These are phyloP conservation scores for Globisporangium parvum DNA, from an alignment of 352 stramenopile species.

Conservation along the genomic window DNA sequence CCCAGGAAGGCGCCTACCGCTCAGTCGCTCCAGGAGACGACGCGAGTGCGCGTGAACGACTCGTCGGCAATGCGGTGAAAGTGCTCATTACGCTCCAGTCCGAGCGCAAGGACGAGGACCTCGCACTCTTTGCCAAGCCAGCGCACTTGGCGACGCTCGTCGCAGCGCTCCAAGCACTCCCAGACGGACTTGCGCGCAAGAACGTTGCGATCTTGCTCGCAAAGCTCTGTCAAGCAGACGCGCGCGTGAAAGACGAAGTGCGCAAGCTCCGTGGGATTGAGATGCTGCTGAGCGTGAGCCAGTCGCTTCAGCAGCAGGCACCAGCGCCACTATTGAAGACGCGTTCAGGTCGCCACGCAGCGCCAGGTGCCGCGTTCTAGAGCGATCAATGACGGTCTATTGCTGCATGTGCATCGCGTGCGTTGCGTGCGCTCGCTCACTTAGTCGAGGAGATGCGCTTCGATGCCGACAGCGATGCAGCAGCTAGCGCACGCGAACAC, in stretches of 20 bases:
- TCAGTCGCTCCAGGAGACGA: not conserved
- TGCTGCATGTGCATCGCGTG: not conserved
- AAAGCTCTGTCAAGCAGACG: conserved; percentile 52
- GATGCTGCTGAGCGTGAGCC: conserved; percentile 70
- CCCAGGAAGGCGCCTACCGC: conserved; percentile 11
- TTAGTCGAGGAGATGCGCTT: conserved; percentile 50
- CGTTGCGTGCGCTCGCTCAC: not conserved
- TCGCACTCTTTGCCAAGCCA: conserved; percentile 21
- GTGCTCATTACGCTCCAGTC: conserved; percentile 48
- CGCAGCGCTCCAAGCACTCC: conserved; percentile 31
- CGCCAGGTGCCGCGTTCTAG: not conserved
- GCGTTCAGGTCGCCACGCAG: too few relatives aligned
- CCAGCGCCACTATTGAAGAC: not conserved
- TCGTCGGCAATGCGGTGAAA: conserved; percentile 65
- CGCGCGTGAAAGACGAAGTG: conserved; percentile 41
- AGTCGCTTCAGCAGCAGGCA: conserved; percentile 26
- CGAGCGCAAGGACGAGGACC: conserved; percentile 12
- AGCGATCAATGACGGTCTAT: not conserved
- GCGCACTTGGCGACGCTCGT: conserved; percentile 30
- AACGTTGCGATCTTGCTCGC: conserved; percentile 76
- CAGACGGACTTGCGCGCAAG: conserved; percentile 52
- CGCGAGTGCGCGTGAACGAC: conserved; percentile 31
- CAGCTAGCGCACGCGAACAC: conserved; percentile 27
- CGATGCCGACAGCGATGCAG: conserved; percentile 60
- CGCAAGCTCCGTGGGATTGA: conserved; percentile 65